A percentile compares a stretch with the other conserved stretches of the same genome.
phyloP scores from a whole-genome alignment of 331 rosid species.

The Malus hybrid region DNA sequence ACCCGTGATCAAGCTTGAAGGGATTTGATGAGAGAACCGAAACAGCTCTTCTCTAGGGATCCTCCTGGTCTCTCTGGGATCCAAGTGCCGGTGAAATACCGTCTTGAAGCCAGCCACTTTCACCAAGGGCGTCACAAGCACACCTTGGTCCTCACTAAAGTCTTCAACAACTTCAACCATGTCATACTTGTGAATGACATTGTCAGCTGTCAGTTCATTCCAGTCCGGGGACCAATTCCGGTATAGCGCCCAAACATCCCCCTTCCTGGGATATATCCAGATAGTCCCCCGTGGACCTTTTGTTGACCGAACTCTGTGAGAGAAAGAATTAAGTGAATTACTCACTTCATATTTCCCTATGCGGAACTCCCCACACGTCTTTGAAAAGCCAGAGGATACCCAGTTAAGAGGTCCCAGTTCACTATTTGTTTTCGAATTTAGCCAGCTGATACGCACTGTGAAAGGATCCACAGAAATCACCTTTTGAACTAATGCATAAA shows the following conservation, averaged over 20 bases:
- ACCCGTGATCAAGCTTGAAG: slow-evolving; percentile 27
- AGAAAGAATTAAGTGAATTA: slow-evolving; percentile 32
- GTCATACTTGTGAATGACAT: slow-evolving; percentile 30
- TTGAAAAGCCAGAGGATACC: slow-evolving; percentile 36
- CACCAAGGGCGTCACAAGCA: slow-evolving; percentile 27
- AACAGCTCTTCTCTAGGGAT: slow-evolving; percentile 24
- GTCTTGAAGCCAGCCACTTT: slow-evolving; percentile 27
- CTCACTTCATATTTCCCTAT: slow-evolving; percentile 22
- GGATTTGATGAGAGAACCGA: slow-evolving; percentile 33
- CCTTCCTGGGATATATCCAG: slow-evolving; percentile 30
- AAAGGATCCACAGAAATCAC: slow-evolving; percentile 27
- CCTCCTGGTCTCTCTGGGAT: slow-evolving; percentile 22
- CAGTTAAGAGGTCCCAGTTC: slow-evolving; percentile 34
- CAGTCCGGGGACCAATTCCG: slow-evolving; percentile 36
- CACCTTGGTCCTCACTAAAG: slow-evolving; percentile 24
- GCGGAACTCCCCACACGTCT: slow-evolving; percentile 36
- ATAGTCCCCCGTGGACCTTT: slow-evolving; percentile 26
- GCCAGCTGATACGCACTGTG: slow-evolving; percentile 29
- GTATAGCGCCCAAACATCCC: slow-evolving; percentile 42
- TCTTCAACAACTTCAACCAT: slow-evolving; percentile 38
- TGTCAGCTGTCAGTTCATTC: slow-evolving; percentile 28
- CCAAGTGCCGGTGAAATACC: slow-evolving; percentile 28
- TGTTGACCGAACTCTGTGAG: slow-evolving; percentile 33
- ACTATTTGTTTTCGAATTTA: slow-evolving; percentile 31
- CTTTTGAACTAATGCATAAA: slow-evolving; percentile 29